Conservation (phyloP, 2,329 filamentous ascomycete genomes). For the Aspergillus japonicus region DNA sequence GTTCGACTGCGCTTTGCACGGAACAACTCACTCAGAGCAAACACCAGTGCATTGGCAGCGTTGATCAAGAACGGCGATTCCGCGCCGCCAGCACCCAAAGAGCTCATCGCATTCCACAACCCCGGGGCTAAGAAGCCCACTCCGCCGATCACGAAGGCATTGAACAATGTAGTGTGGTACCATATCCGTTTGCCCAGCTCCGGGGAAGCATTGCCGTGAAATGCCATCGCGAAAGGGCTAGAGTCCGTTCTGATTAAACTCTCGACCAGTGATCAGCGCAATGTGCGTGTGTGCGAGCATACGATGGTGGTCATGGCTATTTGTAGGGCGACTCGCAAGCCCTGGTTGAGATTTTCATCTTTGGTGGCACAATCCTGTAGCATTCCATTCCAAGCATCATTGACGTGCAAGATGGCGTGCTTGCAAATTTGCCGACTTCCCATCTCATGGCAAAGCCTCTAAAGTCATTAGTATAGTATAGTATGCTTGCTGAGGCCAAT, state of each 20-base stretch:
- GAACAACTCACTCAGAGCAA: slow-evolving; percentile 29
- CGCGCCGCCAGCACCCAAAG: slow-evolving; percentile 53
- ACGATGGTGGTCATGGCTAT: neutral
- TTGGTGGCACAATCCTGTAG: neutral
- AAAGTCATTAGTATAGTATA: neutral
- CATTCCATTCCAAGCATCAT: neutral
- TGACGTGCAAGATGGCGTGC: neutral
- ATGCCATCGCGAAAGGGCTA: neutral
- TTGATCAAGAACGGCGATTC: slow-evolving; percentile 54
- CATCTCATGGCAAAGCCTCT: too few relatives aligned
- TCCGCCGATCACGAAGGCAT: slow-evolving; percentile 54
- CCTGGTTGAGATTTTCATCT: neutral
- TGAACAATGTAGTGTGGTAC: slow-evolving; percentile 55
- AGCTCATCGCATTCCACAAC: slow-evolving; percentile 58
- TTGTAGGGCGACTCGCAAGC: neutral
- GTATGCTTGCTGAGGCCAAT: neutral
- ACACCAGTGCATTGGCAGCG: slow-evolving; percentile 54
- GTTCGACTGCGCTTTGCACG: neutral
- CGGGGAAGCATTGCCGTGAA: neutral
- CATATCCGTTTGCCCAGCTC: slow-evolving; percentile 31
- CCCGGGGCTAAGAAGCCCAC: slow-evolving; percentile 50
- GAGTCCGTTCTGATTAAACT: neutral
- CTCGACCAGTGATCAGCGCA: neutral
- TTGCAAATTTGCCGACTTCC: neutral
- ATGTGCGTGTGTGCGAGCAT: neutral